Evolutionary conservation across 75 land plant species (phyloP), one percentile per base, ranked within the genome.

Genomic region (Pseudotsuga menziesii): DNA sequence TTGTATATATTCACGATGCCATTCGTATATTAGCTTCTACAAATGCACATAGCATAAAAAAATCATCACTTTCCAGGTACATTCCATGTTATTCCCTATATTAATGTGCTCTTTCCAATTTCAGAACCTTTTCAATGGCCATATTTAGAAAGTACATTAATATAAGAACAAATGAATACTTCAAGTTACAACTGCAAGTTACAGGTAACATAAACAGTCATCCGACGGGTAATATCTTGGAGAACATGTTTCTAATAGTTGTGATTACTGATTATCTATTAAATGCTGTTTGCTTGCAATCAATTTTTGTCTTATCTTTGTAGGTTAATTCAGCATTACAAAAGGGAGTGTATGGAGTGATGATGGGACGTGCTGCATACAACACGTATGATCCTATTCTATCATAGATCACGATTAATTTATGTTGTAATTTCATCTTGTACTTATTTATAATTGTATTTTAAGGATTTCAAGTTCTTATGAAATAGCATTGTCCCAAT

Each of bases 331-430:
- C 90, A 64, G 94, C 90, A 19, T 67, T 78, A 61, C 79, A 57
- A n/a, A 74, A 75, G 81, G 99, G 95, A 58, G 95, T 89, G 58
- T 84, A 92, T 81, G 93, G 95, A 29, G 97, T 90, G 39, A 96
- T 96, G 99, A 79, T 94, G 75, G 99, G 99, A 22, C 97, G 99
- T 80, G 98, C 99, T 70, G 93, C 99, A 20, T 96, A 92, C 72
- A 88, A 92, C 74, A 88, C 75, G 99, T 94, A 85, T 69, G 78
- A 63, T 56, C 56, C 77, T 78, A 29, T 6, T 75, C 60, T 63
- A 63, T 41, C 32, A 16, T 57, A 39, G 16, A 57, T 29, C 11
- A 39, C 9, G 54, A 54, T 27, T 36, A 20, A 67, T 55, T 19
- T 61, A 22, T 36, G 22, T 56, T 78, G 35, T 32, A 25, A 56